phyloP scores from a whole-genome alignment of 2,329 filamentous ascomycete species.

The Blastomyces gilchristii region DNA sequence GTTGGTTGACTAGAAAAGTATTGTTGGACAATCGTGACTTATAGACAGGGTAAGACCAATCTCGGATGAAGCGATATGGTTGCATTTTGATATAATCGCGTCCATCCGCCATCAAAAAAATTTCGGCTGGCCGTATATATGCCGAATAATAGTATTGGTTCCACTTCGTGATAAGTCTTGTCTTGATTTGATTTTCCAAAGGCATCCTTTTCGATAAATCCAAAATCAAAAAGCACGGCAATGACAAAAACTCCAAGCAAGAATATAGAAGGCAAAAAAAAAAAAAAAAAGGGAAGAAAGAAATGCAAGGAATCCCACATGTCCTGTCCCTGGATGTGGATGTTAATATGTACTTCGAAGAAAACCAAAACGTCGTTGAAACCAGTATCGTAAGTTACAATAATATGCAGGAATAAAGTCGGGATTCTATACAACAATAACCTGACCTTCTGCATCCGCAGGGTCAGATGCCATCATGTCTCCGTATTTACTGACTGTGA shows the following conservation, averaged over 20 bases:
- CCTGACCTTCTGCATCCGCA: conserved; percentile 37
- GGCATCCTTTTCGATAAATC: not conserved
- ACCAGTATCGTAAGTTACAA: not conserved
- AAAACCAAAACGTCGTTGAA: not conserved
- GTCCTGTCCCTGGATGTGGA: not conserved
- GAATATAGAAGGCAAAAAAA: not conserved
- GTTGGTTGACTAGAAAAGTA: not conserved
- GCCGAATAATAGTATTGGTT: not conserved
- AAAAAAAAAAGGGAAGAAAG: too few relatives aligned
- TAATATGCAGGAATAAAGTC: conserved; percentile 4
- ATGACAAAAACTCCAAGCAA: not conserved
- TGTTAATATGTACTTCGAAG: not conserved
- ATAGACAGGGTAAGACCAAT: not conserved
- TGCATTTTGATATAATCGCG: not conserved
- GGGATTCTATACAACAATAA: conserved; percentile 34
- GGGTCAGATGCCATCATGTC: conserved; percentile 39
- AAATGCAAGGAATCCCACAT: not conserved
- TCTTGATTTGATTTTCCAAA: not conserved
- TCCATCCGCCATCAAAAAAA: not conserved
- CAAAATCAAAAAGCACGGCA: not conserved
- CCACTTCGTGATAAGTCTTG: not conserved
- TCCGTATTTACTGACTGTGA: conserved; percentile 36
- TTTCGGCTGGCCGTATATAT: not conserved
- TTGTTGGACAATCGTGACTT: not conserved
- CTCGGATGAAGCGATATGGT: not conserved